Percentiles rank a stretch among this genome's conserved stretches.
These are phyloP conservation scores for Persicaria maculosa DNA, from an alignment of 148 eudicot genomes.

Conservation along the genomic window DNA sequence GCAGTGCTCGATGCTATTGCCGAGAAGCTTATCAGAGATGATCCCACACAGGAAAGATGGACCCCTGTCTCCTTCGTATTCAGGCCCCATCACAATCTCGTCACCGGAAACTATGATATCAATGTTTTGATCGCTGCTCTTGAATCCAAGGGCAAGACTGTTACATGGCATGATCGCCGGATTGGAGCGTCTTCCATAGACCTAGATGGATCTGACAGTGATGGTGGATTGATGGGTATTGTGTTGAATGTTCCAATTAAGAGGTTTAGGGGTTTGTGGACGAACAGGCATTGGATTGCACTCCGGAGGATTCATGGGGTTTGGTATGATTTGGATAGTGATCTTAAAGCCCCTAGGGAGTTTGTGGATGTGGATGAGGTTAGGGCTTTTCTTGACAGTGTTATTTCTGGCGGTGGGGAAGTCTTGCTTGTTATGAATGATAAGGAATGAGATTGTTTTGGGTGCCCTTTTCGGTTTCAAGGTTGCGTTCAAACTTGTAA, in stretches of 20 bases:
- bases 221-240: constrained; percentile 61
- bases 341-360: constrained; percentile 48
- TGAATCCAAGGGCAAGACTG: constrained; percentile 64
- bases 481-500: not conserved
- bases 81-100: constrained; percentile 75
- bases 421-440: constrained; percentile 64
- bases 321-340: constrained; percentile 99
- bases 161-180: constrained; percentile 84
- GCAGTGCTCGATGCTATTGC: constrained; percentile 55
- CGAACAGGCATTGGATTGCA: constrained; percentile 75
- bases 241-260: constrained; percentile 58
- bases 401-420: constrained; percentile 50
- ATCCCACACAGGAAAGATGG: constrained; percentile 63
- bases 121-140: constrained; percentile 79
- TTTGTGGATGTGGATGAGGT: constrained; percentile 48
- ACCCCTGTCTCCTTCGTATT: constrained; percentile 67
- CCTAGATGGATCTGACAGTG: constrained; percentile 43
- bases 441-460: constrained; percentile 22
- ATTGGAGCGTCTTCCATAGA: constrained; percentile 49
- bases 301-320: constrained; percentile 55
- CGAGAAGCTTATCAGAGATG: constrained; percentile 47
- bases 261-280: constrained; percentile 68
- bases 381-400: constrained; percentile 56
- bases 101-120: constrained; percentile 88
- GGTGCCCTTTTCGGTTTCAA: not conserved